These are phyloP conservation scores for Penicillium sp. DNA, from an alignment of 2,329 filamentous ascomycete species.

Conservation along the genomic window DNA sequence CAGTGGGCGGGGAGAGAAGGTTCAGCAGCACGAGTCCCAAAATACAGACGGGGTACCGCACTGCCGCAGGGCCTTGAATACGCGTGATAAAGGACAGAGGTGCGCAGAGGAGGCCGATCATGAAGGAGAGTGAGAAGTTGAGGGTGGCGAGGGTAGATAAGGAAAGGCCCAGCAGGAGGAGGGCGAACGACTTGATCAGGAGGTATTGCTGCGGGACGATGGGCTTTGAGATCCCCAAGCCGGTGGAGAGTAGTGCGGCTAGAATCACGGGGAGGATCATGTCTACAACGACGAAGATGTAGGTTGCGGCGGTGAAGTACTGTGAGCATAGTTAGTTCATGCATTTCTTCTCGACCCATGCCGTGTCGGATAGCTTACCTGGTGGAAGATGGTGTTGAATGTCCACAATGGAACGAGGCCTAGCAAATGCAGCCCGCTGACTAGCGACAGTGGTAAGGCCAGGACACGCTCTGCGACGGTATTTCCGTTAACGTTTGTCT, in stretches of 20 bases:
- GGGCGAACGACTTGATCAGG: conserved; percentile 84
- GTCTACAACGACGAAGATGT: conserved; percentile 59
- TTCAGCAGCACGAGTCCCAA: conserved; percentile 58
- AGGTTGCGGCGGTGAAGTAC: conserved; percentile 63
- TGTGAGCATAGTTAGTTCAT: conserved; percentile 34
- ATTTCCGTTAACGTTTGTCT: conserved; percentile 17
- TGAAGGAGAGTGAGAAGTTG: conserved; percentile 88
- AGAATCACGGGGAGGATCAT: conserved; percentile 59
- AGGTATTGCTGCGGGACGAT: conserved; percentile 66
- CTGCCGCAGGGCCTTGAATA: conserved; percentile 23
- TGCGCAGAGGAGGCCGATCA: conserved; percentile 75
- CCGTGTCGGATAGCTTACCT: conserved; percentile 53
- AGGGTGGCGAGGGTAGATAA: conserved; percentile 90
- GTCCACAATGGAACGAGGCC: conserved; percentile 79
- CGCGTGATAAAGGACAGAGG: conserved; percentile 73
- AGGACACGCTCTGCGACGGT: conserved; percentile 42
- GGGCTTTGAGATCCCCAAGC: conserved; percentile 54
- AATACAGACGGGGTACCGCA: conserved; percentile 31
- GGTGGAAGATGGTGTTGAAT: conserved; percentile 73
- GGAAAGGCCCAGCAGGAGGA: conserved; percentile 89
- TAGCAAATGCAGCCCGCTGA: conserved; percentile 72
- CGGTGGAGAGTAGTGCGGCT: conserved; percentile 56
- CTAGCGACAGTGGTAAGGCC: conserved; percentile 64
- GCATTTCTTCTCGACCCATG: conserved; percentile 6
- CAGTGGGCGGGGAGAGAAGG: conserved; percentile 61